Conservation (phyloP, 2,329 filamentous ascomycete genomes). For the Sporothrix brasiliensis region DNA sequence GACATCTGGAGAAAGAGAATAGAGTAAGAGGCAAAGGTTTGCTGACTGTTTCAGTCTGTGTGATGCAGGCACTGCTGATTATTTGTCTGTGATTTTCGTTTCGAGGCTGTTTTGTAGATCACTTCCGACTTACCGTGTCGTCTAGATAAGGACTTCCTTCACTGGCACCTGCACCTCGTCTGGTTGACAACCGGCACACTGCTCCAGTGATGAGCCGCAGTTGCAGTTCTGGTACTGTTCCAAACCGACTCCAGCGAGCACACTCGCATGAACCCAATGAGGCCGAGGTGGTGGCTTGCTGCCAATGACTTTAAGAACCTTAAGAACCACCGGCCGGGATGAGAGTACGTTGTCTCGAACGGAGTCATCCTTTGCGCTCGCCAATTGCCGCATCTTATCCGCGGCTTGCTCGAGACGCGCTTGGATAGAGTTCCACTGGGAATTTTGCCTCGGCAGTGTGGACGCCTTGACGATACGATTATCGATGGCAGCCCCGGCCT, state of each 20-base stretch:
- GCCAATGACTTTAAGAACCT: not conserved
- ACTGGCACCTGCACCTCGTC: not conserved
- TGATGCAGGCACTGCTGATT: not conserved
- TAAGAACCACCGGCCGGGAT: not conserved
- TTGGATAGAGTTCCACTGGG: not conserved
- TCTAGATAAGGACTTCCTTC: not conserved
- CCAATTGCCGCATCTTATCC: not conserved
- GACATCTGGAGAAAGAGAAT: too few species aligned
- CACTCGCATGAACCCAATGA: too few species aligned
- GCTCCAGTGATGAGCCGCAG: not conserved
- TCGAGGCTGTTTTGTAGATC: too few species aligned
- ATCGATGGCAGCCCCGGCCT: not conserved
- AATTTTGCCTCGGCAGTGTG: not conserved
- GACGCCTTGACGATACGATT: not conserved
- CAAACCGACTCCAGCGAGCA: not conserved
- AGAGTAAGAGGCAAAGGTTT: too few species aligned
- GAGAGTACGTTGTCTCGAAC: not conserved
- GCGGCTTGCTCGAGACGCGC: not conserved
- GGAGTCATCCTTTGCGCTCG: not conserved
- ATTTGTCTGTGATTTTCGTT: not conserved
- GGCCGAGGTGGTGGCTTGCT: not conserved
- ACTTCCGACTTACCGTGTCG: not conserved
- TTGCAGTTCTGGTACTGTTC: constrained; percentile 7
- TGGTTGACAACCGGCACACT: not conserved
- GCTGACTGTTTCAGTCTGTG: too few species aligned